Conservation (phyloP, 2,329 filamentous ascomycete species). For the Ascochyta viciae-villosae region DNA sequence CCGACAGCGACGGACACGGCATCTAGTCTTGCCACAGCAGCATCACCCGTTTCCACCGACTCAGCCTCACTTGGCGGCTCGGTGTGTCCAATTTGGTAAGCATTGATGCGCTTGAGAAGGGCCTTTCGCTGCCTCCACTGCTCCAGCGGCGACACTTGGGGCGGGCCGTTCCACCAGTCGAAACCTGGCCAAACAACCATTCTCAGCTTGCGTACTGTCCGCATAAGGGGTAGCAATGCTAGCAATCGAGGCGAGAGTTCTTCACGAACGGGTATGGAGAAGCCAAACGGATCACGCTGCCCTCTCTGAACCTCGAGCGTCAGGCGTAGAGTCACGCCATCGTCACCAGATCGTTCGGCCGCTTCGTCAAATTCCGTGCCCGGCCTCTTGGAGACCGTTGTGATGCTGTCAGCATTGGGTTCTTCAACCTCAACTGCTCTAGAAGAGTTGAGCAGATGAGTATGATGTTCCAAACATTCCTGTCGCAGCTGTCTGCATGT, state of each 20-base stretch:
- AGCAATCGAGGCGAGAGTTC: constrained; percentile 37
- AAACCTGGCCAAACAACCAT: constrained; percentile 36
- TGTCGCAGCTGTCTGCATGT: constrained; percentile 38
- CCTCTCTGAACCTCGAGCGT: constrained; percentile 33
- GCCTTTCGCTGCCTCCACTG: constrained; percentile 16
- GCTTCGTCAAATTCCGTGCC: constrained; percentile 26
- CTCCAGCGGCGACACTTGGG: constrained; percentile 2
- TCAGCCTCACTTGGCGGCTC: constrained; percentile 2
- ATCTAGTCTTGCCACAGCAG: constrained; percentile 17
- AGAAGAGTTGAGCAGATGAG: constrained; percentile 19
- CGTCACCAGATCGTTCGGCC: constrained; percentile 31
- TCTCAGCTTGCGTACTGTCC: constrained; percentile 26
- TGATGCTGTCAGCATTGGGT: constrained; percentile 1
- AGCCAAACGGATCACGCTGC: constrained; percentile 27
- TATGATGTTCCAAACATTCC: constrained; percentile 31
- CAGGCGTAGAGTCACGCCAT: constrained; percentile 27
- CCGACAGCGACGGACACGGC: constrained; percentile 29
- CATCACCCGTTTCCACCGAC: background rate
- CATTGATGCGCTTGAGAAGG: constrained; percentile 13
- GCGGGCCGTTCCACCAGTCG: constrained; percentile 30
- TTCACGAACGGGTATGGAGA: constrained; percentile 28
- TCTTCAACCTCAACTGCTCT: background rate
- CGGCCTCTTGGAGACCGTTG: constrained; percentile 18
- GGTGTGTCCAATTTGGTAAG: constrained; percentile 18
- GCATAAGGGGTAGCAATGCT: constrained; percentile 31